These are phyloP conservation scores for Termitomyces sp. DNA, from an alignment of 768 basidiomycete species.

Conservation along the genomic window DNA sequence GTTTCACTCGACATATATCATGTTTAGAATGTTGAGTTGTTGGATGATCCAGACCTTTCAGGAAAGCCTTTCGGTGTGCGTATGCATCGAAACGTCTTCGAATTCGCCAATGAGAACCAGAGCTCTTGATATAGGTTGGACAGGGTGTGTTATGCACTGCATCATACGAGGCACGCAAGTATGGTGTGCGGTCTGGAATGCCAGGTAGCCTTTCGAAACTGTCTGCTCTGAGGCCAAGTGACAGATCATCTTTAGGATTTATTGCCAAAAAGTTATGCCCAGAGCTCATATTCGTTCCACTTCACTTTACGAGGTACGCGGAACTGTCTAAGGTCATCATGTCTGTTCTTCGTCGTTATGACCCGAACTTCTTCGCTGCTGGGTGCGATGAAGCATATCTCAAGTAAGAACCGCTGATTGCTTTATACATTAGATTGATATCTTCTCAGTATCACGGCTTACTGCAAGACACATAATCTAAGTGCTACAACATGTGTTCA, in stretches of 20 bases:
- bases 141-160: constrained; percentile 84
- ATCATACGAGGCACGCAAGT: constrained; percentile 89
- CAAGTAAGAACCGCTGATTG: constrained; percentile 52
- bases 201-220: constrained; percentile 44
- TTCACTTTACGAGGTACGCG: constrained; percentile 56
- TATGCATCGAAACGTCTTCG: constrained; percentile 10
- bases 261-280: constrained; percentile 94
- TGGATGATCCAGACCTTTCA: constrained; percentile 57
- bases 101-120: neutral
- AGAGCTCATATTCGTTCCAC: constrained; percentile 67
- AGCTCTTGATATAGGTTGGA: constrained; percentile 58
- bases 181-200: constrained; percentile 93
- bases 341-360: constrained; percentile 64
- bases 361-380: constrained; percentile 69
- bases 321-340: constrained; percentile 76
- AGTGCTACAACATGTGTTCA: constrained; percentile 72
- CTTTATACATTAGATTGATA: neutral
- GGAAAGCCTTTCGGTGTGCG: constrained; percentile 75
- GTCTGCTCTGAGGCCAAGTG: neutral
- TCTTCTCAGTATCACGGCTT: constrained; percentile 67
- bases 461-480: constrained; percentile 67
- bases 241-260: constrained; percentile 53
- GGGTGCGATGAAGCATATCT: constrained; percentile 91
- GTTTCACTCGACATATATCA: neutral
- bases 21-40: constrained; percentile 61